phyloP scores from a whole-genome alignment of 192 early-diverging fungal genomes.

The Coemansia sp. region DNA sequence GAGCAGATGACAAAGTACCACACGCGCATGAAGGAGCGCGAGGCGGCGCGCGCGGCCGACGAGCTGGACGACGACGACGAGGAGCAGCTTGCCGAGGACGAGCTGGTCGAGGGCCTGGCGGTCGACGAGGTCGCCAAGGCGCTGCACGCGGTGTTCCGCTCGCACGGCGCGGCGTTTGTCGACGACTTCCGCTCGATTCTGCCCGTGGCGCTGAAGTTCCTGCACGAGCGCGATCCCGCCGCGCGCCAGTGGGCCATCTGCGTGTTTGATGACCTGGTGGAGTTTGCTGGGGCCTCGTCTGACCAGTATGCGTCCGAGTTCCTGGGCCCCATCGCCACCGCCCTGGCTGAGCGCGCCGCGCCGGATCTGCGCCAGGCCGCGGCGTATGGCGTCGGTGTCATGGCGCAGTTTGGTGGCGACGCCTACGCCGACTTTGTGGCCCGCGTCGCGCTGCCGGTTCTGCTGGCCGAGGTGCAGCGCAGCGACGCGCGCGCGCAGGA shows the following conservation, averaged over 20 bases:
- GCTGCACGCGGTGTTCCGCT: constrained; percentile 75
- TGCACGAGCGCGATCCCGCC: constrained; percentile 59
- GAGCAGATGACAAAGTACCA: constrained; percentile 75
- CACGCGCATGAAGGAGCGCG: constrained; percentile 68
- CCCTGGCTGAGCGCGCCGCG: constrained; percentile 35
- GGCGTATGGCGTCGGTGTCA: constrained; percentile 90
- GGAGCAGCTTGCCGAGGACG: constrained; percentile 78
- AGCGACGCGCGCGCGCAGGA: constrained; percentile 64
- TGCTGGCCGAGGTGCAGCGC: constrained; percentile 67
- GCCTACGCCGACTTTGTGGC: constrained; percentile 70
- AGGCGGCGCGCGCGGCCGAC: constrained; percentile 63
- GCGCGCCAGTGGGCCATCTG: constrained; percentile 91
- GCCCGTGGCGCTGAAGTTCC: constrained; percentile 63
- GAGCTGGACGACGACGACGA: constrained; percentile 94
- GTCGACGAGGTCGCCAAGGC: constrained; percentile 73
- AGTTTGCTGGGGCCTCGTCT: constrained; percentile 77
- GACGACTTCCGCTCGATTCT: constrained; percentile 78
- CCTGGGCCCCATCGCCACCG: constrained; percentile 19
- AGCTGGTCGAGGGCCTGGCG: constrained; percentile 59
- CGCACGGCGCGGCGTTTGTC: constrained; percentile 67
- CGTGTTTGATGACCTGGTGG: constrained; percentile 88
- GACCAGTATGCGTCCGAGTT: constrained; percentile 61
- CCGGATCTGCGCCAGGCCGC: constrained; percentile 89
- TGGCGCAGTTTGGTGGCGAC: constrained; percentile 82
- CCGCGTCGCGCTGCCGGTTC: constrained; percentile 64